Evolutionary conservation across 106 monocot genomes (phyloP), one percentile per base, ranked within the genome.

Genomic region (Dioscorea zingiberensis): DNA sequence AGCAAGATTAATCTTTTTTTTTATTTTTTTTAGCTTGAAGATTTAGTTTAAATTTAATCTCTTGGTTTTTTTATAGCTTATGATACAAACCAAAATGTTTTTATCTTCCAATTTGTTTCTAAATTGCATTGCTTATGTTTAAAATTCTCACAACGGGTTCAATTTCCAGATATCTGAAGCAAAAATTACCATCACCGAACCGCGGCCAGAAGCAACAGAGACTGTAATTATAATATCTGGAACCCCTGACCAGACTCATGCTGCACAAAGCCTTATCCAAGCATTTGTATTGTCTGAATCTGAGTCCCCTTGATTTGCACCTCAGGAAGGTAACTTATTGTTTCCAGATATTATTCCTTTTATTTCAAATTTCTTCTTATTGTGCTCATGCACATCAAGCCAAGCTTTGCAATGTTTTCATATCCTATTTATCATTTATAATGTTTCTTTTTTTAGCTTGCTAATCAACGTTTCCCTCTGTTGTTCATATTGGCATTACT

Each of bases 251-350:
- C 98, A 98, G 54, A 87, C 93, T 17, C 82, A 98, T 83, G 88
- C 92, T 65, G 98, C 98, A 32, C 85, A 88, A 66, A 89, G 93
- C 73, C 93, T 98, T 80, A 59, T 98, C 57, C 92, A 98, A 80
- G 98, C 98, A 59, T 98, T 98, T 84, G 85, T 98, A 47, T 38
- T 84, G 28, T 86, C 84, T 71, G 98, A 86, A 76, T 54, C 81
- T 47, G 70, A 62, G 21, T 55, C 80, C 23, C 53, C 76, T 51
- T 85, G 67, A 86, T 74, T 64, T 58, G 24, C 57, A 4, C 15
- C 14, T 16, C 15, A 13, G 38, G 38, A 38, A 51, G 51, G 51
- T 51, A 15, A 51, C 19, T 51, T 51, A 13, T 19, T 18, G 2
- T 16, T 51, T 19, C 19, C 19, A 18, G 51, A 4, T 4, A 18